Base-by-base conservation (phyloP, 495 filamentous ascomycete genomes). In the Collariella sp. region DNA sequence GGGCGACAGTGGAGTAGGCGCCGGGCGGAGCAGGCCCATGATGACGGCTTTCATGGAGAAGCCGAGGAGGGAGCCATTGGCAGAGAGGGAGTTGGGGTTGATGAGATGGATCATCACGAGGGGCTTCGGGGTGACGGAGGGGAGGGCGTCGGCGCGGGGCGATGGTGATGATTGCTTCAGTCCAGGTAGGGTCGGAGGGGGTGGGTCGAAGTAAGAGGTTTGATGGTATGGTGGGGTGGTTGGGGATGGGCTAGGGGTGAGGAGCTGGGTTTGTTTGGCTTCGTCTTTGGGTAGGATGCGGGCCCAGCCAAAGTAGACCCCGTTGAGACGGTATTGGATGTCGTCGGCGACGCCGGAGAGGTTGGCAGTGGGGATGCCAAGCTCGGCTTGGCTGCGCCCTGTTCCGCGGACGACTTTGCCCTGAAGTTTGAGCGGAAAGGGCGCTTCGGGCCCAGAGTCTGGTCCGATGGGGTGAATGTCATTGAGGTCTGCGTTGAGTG, bases 291-390 rank as follows among this genome's bases (percentile, higher is more conserved):
- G 59, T 11, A 68, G 36, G 15, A 81, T 46, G 24, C 74, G 66
- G 4, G 74, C 73, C 81, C 83, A 87, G 29, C 79, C 82, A 55
- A 84, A 82, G 57, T 83, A 86, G 40, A 82, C 71, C 0, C 83
- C 84, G 23, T 69, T 68, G 5, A 85, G 64, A 19, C 75, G 73
- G 43, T 76, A 67, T 3, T 65, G 50, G 18, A 83, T 64, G 26
- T 76, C 70, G 6, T 74, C 73, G 0, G 70, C 58, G 0, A 81
- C 64, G 40, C 63, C 71, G 10, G 52, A 46, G 3, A 84, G 62
- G 45, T 73, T 75, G 5, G 71, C 67, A 1, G 70, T 68, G 1
- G 72, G 68, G 7, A 68, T 56, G 5, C 62, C 59, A 2, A 66
- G 55, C 50, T 74, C 64, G 12, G 50, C 50, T 41, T 35, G 43